phyloP scores from a whole-genome alignment of 495 filamentous ascomycete species.

The Parathielavia hyrcaniae region DNA sequence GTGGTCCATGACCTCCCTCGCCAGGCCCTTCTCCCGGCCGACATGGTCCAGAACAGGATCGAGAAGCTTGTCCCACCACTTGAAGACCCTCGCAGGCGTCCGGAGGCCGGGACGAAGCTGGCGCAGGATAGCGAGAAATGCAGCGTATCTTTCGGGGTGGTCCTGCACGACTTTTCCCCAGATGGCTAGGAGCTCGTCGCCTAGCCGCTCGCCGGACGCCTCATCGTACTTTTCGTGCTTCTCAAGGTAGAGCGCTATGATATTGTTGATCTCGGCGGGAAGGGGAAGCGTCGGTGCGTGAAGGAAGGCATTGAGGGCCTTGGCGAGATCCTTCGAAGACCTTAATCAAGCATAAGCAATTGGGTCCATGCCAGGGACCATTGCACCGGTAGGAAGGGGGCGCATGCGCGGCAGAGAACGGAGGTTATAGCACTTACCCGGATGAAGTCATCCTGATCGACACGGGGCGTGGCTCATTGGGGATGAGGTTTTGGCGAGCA shows the following conservation, averaged over 20 bases:
- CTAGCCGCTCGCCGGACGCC: slow-evolving; percentile 52
- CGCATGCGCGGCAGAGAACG: neutral
- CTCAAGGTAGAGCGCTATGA: slow-evolving; percentile 56
- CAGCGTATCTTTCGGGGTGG: slow-evolving; percentile 47
- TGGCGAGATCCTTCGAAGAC: slow-evolving; percentile 54
- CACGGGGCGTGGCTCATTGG: slow-evolving; percentile 19
- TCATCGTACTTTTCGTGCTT: slow-evolving; percentile 55
- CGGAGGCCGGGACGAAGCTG: slow-evolving; percentile 53
- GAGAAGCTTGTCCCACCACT: slow-evolving; percentile 64
- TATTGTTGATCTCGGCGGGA: slow-evolving; percentile 52
- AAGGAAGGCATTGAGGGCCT: slow-evolving; percentile 51
- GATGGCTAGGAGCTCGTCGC: slow-evolving; percentile 58
- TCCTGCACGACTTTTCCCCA: slow-evolving; percentile 52
- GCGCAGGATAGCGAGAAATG: slow-evolving; percentile 56
- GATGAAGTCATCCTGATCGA: slow-evolving; percentile 35
- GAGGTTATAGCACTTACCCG: slow-evolving; percentile 19
- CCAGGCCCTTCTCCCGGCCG: slow-evolving; percentile 52
- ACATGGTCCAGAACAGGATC: slow-evolving; percentile 52
- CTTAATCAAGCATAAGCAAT: slow-evolving; percentile 16
- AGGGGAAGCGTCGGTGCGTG: slow-evolving; percentile 50
- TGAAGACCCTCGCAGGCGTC: slow-evolving; percentile 46
- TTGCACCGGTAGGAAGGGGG: neutral
- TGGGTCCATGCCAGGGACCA: neutral
- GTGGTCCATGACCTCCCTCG: slow-evolving; percentile 51
- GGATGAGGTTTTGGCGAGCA: neutral